Evolutionary conservation across 108 stramenopile species (phyloP).

Genomic region (Parietichytrium sp.): DNA sequence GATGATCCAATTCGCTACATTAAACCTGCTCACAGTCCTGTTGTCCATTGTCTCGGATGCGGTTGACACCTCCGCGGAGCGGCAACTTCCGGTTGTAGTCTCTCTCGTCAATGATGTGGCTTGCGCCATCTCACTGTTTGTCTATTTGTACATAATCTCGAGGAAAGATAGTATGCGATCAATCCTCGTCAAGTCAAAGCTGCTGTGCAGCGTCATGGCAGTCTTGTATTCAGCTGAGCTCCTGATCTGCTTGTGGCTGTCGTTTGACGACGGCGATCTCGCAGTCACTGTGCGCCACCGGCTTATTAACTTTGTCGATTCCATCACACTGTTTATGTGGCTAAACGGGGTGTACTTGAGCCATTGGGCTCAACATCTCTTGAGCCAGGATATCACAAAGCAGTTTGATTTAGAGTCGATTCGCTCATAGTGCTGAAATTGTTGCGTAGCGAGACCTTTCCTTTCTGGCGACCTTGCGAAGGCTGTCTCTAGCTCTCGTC

Average conservation of each 20-base stretch:
- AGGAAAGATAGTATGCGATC: not conserved
- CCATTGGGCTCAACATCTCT: not conserved
- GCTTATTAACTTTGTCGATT: not conserved
- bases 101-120: not conserved
- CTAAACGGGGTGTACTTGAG: conserved; percentile 7
- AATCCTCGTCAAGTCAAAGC: not conserved
- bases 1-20: not conserved
- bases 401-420: not conserved
- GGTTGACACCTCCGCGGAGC: too few relatives aligned
- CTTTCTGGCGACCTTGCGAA: too few relatives aligned
- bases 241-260: not conserved
- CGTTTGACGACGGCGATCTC: not conserved
- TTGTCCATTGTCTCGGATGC: not conserved
- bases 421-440: not conserved
- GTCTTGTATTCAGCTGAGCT: not conserved
- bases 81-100: not conserved
- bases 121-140: not conserved
- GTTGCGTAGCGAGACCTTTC: not conserved
- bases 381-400: not conserved
- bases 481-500: too few relatives aligned
- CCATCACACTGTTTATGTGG: not conserved
- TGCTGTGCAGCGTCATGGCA: not conserved
- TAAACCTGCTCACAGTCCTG: not conserved
- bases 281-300: not conserved
- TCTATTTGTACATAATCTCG: not conserved